Percentiles rank a stretch among this genome's conserved stretches.
These are phyloP conservation scores for Irpex sp. DNA, from an alignment of 1,284 basidiomycete species.

Conservation along the genomic window DNA sequence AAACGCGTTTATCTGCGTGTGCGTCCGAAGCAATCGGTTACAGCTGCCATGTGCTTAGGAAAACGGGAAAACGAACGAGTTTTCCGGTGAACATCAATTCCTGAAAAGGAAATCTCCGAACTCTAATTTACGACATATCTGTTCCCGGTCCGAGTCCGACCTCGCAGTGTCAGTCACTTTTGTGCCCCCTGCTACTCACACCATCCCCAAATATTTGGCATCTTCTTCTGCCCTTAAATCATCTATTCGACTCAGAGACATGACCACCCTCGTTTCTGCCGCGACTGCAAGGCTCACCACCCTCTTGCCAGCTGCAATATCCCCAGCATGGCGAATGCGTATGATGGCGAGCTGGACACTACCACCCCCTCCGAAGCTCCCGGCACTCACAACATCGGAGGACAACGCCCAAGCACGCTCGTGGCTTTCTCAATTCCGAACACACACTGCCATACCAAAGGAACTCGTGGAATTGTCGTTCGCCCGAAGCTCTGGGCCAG, in stretches of 20 bases:
- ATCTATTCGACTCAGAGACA: neutral
- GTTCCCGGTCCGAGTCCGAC: no score
- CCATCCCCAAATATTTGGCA: neutral
- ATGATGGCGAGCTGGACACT: constrained; percentile 13
- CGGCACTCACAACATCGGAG: constrained; percentile 30
- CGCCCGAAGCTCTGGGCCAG: constrained; percentile 74
- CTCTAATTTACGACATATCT: no score
- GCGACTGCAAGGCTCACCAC: neutral
- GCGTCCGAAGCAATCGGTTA: no score
- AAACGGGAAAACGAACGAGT: no score
- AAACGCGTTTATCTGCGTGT: no score
- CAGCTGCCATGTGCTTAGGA: no score
- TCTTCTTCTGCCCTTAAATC: neutral
- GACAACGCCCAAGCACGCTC: constrained; percentile 42
- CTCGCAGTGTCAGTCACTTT: no score
- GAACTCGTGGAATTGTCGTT: constrained; percentile 56
- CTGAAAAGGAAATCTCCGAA: no score
- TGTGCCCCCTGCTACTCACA: no score
- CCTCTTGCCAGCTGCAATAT: neutral
- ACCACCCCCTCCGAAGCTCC: constrained; percentile 34
- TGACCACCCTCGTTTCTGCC: neutral
- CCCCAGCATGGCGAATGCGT: neutral
- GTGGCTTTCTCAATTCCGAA: constrained; percentile 51
- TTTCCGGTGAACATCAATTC: no score
- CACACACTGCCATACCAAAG: constrained; percentile 37